Evolutionary conservation across 2,329 filamentous ascomycete species (phyloP).

Genomic region (Plenodomus tracheiphilus): DNA sequence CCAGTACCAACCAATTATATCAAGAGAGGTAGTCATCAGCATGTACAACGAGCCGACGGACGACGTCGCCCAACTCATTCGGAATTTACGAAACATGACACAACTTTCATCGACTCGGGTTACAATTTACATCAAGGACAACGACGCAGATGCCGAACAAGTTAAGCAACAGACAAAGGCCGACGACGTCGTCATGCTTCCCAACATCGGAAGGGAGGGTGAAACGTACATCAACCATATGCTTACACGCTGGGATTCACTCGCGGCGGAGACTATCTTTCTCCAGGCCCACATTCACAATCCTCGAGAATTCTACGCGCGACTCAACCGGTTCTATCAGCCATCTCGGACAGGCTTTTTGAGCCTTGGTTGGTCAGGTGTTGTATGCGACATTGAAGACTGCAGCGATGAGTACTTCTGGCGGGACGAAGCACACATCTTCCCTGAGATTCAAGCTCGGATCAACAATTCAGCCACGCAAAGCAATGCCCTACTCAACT

Average conservation of each 20-base stretch:
- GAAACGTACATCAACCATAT: slow-evolving; percentile 55
- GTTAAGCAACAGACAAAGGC: slow-evolving; percentile 29
- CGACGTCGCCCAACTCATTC: slow-evolving; percentile 28
- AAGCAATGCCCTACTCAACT: slow-evolving; percentile 46
- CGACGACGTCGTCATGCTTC: slow-evolving; percentile 26
- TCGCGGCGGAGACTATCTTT: slow-evolving; percentile 53
- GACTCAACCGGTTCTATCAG: slow-evolving; percentile 46
- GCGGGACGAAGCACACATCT: slow-evolving; percentile 44
- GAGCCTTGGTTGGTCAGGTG: slow-evolving; percentile 46
- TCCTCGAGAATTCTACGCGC: slow-evolving; percentile 39
- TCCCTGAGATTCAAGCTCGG: slow-evolving; percentile 43
- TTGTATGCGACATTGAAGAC: slow-evolving; percentile 44
- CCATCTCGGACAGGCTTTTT: slow-evolving; percentile 49
- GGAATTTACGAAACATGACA: slow-evolving; percentile 22
- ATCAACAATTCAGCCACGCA: slow-evolving; percentile 30
- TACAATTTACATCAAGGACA: slow-evolving; percentile 41
- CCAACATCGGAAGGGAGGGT: slow-evolving; percentile 51
- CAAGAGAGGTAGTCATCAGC: slow-evolving; percentile 43
- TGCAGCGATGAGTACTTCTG: slow-evolving; percentile 50
- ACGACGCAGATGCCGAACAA: slow-evolving; percentile 19
- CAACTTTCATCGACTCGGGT: slow-evolving; percentile 22
- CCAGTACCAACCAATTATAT: slow-evolving; percentile 20
- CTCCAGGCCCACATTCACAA: slow-evolving; percentile 52
- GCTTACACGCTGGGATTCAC: slow-evolving; percentile 46
- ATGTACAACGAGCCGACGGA: slow-evolving; percentile 42